Percentiles rank a stretch among this genome's conserved stretches.
These are phyloP conservation scores for Thalassiosira delicatula DNA, from an alignment of 352 stramenopile species.

Conservation along the genomic window DNA sequence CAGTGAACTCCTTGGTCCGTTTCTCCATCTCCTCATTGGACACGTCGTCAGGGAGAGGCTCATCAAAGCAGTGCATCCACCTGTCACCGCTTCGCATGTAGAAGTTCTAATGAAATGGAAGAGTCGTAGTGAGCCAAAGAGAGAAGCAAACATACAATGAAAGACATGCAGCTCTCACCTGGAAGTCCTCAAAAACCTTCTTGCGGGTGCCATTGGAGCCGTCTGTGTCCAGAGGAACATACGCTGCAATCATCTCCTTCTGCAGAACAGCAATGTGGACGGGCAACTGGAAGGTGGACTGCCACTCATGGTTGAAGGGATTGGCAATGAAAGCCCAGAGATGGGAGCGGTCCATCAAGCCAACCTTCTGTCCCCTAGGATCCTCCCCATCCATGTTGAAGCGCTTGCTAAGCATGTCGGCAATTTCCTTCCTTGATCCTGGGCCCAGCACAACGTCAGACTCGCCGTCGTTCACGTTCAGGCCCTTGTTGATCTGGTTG, in stretches of 20 bases:
- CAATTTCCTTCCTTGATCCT: background rate
- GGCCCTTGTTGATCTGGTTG: too few relatives aligned
- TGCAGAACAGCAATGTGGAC: background rate
- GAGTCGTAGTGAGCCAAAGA: too few relatives aligned
- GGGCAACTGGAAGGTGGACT: background rate
- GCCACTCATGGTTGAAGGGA: background rate
- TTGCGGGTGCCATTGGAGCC: background rate
- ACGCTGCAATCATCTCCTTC: background rate
- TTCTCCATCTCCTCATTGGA: too few relatives aligned
- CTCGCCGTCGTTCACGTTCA: conserved; percentile 1
- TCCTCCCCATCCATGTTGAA: conserved; percentile 23
- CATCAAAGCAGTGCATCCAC: too few relatives aligned
- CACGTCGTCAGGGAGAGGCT: too few relatives aligned
- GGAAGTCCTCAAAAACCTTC: background rate
- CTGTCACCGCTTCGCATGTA: too few relatives aligned
- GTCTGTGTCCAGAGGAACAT: background rate
- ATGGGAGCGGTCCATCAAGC: conserved; percentile 4
- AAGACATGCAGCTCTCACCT: too few relatives aligned
- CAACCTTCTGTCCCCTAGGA: conserved; percentile 12
- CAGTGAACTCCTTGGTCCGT: too few relatives aligned
- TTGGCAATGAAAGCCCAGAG: background rate
- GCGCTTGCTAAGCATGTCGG: background rate
- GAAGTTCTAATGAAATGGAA: too few relatives aligned
- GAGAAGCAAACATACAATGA: too few relatives aligned
- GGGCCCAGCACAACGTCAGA: background rate